Percentiles rank a stretch among this genome's conserved stretches.
Conservation (phyloP, 148 eudicot species). For the Salicornia ramosissima region DNA sequence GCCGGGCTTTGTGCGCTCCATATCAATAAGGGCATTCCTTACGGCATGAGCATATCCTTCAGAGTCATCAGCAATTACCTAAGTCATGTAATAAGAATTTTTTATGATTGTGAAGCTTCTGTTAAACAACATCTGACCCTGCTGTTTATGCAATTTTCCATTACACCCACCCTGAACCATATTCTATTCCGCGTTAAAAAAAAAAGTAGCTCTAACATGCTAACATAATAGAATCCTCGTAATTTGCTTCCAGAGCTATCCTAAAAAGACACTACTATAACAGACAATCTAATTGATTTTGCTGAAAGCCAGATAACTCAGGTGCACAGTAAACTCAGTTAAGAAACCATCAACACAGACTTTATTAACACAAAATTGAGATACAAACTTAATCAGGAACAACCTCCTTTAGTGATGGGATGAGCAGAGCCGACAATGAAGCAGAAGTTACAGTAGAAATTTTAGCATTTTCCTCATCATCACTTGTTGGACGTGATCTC, state of each 20-base stretch:
- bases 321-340: background rate
- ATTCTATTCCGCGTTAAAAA: background rate
- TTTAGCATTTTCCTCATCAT: conserved; percentile 64
- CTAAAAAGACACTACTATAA: background rate
- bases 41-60: conserved; percentile 51
- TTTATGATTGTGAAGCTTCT: conserved; percentile 1
- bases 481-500: conserved; percentile 56
- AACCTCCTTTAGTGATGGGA: conserved; percentile 90
- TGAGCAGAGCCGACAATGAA: conserved; percentile 60
- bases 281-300: background rate
- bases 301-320: background rate
- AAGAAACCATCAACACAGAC: background rate
- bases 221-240: background rate
- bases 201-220: conserved; percentile 1
- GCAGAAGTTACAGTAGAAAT: conserved; percentile 52
- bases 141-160: background rate
- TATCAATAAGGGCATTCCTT: conserved; percentile 59
- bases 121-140: background rate
- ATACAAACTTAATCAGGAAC: conserved; percentile 14
- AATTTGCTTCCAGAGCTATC: background rate
- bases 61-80: conserved; percentile 60
- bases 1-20: conserved; percentile 80
- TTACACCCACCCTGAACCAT: background rate
- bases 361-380: background rate
- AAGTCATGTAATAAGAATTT: conserved; percentile 13